These are phyloP conservation scores for Leccinum uliginosum DNA, from an alignment of 768 basidiomycete species.

Conservation along the genomic window DNA sequence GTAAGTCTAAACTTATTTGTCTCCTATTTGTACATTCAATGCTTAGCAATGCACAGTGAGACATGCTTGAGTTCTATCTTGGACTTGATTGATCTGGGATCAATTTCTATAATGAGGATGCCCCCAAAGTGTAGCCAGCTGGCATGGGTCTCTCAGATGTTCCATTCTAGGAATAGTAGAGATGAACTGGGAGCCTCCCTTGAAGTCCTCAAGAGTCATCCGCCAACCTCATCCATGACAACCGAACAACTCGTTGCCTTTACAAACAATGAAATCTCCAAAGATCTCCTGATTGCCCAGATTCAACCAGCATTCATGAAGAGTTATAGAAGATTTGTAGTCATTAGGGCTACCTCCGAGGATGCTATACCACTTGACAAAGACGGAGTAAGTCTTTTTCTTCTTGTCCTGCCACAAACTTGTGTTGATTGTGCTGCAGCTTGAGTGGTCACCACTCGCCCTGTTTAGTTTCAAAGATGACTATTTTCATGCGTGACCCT, in stretches of 20 bases:
- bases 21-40: not conserved
- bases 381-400: conserved; percentile 42
- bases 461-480: conserved; percentile 60
- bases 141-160: conserved; percentile 22
- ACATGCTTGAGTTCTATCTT: conserved; percentile 20
- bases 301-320: conserved; percentile 60
- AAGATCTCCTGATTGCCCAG: conserved; percentile 52
- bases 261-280: conserved; percentile 44
- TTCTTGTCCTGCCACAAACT: not conserved
- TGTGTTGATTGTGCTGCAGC: conserved; percentile 32
- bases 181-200: conserved; percentile 43
- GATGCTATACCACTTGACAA: conserved; percentile 22
- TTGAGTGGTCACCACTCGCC: conserved; percentile 48
- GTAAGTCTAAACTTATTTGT: conserved; percentile 5
- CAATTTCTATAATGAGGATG: conserved; percentile 48
- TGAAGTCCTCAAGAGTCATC: conserved; percentile 11
- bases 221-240: conserved; percentile 33
- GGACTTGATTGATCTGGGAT: conserved; percentile 45
- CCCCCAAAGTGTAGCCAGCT: conserved; percentile 34
- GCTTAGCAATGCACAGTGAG: conserved; percentile 5
- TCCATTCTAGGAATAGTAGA: conserved; percentile 24
- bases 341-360: conserved; percentile 43
- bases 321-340: conserved; percentile 60
- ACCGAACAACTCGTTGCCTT: conserved; percentile 30
- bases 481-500: conserved; percentile 31